Base-by-base conservation (phyloP, 768 basidiomycete species). In the Collybia sordida region DNA sequence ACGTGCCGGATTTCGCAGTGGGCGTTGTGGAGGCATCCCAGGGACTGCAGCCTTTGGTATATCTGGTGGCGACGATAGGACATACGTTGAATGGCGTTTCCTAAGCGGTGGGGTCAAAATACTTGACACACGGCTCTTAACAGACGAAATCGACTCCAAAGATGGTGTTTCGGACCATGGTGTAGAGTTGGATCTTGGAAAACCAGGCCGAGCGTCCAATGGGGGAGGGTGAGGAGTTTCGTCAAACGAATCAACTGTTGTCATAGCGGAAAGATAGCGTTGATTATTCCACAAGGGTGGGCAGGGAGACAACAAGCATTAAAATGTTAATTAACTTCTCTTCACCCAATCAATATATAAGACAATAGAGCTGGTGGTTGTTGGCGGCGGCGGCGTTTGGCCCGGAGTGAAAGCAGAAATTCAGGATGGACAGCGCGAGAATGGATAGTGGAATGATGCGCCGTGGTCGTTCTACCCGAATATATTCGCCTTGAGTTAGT, bases 1-100 rank as follows among this genome's bases (percentile, higher is more conserved):
- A 24, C 64, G 65, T 21, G 67, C 65, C 22, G 68, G 68, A 50
- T 69, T 71, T 21, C 65, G 68, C 11, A 68, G 64, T 4, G 68
- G 70, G 18, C 64, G 63, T 12, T 61, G 58, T 17, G 66, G 66
- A 23, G 66, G 61, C 2, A 52, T 45, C 17, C 43, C 56, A 28
- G 58, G 55, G 48, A 57, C 53, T 31, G 59, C 51, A 19, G 60
- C 52, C 17, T 47, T 58, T 39, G 56, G 53, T 48, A 38, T 49
- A 52, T 59, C 40, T 55, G 42, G 51, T 50, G 61, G 51, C 38
- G 61, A 25, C 38, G 56, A 52, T 37, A 61, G 59, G 41, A 53
- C 45, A 46, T 63, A 54, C 11, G 64, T 51, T 21, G 68, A 73
- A 51, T 67, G 66, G 14, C 68, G 66, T 57, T 71, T 73, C 48